These are phyloP conservation scores for Stipa capillata DNA, from an alignment of 176 grass and related monocot genomes.

Conservation along the genomic window DNA sequence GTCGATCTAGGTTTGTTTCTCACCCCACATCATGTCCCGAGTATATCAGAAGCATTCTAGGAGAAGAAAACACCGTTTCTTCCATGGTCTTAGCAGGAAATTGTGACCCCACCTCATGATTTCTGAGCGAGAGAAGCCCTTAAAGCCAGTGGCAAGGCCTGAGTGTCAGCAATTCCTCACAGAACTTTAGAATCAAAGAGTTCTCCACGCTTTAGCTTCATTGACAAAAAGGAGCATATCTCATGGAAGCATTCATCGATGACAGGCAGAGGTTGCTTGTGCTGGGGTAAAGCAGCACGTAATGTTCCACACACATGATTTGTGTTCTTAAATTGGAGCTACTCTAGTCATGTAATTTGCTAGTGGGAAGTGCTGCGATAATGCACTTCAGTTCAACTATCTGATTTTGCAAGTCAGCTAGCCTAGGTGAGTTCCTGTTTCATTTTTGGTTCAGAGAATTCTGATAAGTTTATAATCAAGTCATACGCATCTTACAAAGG, in stretches of 20 bases:
- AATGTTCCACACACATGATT: background rate
- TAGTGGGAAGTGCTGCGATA: background rate
- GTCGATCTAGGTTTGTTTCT: conserved; percentile 56
- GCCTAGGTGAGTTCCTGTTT: background rate
- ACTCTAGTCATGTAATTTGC: background rate
- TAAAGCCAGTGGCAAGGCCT: background rate
- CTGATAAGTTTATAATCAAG: background rate
- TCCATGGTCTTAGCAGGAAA: conserved; percentile 83
- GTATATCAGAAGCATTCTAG: conserved; percentile 58
- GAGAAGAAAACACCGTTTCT: conserved; percentile 85
- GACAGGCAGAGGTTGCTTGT: background rate
- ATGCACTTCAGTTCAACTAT: background rate
- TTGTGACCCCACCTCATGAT: background rate
- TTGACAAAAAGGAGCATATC: background rate
- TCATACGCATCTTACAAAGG: background rate
- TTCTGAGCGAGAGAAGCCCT: background rate
- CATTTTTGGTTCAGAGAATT: background rate
- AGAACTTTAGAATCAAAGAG: background rate
- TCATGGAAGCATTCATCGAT: background rate
- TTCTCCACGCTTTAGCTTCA: background rate
- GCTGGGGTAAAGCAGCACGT: background rate
- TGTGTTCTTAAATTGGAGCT: background rate
- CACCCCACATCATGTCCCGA: conserved; percentile 37
- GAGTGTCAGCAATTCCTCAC: background rate
- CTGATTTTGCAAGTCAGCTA: background rate